phyloP scores from a whole-genome alignment of 768 basidiomycete species.

The Rhodosporidiobolus odoratus region DNA sequence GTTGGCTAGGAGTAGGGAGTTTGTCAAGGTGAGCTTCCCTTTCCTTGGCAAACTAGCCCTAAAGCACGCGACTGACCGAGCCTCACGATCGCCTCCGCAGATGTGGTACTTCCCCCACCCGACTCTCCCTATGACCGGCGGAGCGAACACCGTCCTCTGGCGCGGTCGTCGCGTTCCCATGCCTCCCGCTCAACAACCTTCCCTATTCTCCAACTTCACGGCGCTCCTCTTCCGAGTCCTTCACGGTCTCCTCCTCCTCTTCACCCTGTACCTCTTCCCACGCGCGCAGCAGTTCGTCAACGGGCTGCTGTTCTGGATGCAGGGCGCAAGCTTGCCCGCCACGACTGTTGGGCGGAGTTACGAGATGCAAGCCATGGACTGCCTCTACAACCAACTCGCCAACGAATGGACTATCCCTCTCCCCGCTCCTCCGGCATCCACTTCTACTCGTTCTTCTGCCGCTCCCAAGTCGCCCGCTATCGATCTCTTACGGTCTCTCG shows the following conservation, averaged over 20 bases:
- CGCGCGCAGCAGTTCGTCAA: background rate
- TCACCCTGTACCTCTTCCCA: constrained; percentile 2
- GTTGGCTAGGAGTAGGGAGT: constrained; percentile 5
- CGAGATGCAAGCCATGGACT: constrained; percentile 3
- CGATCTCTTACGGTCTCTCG: background rate
- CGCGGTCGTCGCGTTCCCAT: background rate
- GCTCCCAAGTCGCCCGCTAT: background rate
- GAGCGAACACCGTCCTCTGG: constrained; percentile 1
- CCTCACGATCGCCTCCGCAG: background rate
- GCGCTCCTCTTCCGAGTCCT: background rate
- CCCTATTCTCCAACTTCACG: background rate
- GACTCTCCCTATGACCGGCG: background rate
- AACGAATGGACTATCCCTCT: constrained; percentile 8
- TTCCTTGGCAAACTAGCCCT: background rate
- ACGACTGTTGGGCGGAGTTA: background rate
- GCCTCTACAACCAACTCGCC: constrained; percentile 7
- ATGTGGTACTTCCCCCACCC: constrained; percentile 7
- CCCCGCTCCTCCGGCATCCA: background rate
- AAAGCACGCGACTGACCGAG: background rate
- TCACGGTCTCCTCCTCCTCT: background rate
- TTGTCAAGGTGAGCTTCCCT: constrained; percentile 6
- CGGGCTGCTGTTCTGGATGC: background rate
- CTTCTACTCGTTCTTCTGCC: background rate
- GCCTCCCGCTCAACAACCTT: background rate
- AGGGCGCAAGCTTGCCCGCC: background rate